These are phyloP conservation scores for Boletus insuetus DNA, from an alignment of 768 basidiomycete species.

Conservation along the genomic window DNA sequence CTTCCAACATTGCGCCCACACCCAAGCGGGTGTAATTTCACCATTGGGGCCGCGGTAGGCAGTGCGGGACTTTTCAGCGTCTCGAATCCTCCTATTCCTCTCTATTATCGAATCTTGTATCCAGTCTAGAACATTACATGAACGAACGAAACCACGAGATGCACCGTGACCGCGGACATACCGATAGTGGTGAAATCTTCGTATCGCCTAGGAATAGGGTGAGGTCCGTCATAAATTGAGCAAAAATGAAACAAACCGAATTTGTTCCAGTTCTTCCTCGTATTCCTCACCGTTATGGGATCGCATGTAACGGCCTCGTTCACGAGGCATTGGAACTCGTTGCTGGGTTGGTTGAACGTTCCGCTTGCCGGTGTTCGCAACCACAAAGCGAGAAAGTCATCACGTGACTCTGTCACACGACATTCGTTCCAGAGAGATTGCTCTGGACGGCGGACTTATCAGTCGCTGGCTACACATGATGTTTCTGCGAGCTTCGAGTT, in stretches of 20 bases:
- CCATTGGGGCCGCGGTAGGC: constrained; percentile 48
- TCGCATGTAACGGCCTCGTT: constrained; percentile 24
- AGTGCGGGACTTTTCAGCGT: constrained; percentile 41
- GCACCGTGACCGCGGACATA: constrained; percentile 33
- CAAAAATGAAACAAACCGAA: constrained; percentile 42
- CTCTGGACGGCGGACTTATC: not conserved
- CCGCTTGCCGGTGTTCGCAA: no score
- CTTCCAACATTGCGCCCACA: constrained; percentile 61
- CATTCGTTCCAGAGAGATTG: no score
- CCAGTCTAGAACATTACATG: constrained; percentile 66
- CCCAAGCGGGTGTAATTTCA: constrained; percentile 50
- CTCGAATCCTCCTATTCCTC: constrained; percentile 70
- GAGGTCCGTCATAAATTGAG: constrained; percentile 7
- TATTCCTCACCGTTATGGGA: constrained; percentile 39
- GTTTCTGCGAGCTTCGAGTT: constrained; percentile 2
- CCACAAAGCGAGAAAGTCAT: not conserved
- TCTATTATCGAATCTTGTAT: constrained; percentile 93
- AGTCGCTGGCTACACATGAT: not conserved
- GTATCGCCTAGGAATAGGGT: constrained; percentile 61
- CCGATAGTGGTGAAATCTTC: constrained; percentile 96
- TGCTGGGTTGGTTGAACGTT: not conserved
- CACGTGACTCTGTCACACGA: constrained; percentile 15
- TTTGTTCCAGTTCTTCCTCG: constrained; percentile 66
- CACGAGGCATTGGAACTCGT: constrained; percentile 20
- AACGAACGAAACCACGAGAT: constrained; percentile 12